phyloP scores from a whole-genome alignment of 768 basidiomycete genomes.

The Collybia sordida region DNA sequence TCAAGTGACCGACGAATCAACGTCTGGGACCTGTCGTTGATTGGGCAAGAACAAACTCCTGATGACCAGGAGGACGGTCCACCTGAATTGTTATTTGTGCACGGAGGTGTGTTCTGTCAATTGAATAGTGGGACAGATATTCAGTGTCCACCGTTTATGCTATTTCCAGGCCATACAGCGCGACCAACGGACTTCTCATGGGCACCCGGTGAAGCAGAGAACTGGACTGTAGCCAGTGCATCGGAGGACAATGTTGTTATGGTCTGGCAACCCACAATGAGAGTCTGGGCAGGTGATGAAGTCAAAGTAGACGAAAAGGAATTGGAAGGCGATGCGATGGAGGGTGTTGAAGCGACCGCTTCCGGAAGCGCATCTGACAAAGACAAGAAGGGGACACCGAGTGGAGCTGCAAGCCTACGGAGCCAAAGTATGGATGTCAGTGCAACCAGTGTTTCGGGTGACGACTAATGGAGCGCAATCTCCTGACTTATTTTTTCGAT shows the following conservation, averaged over 20 bases:
- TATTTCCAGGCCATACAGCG: constrained; percentile 72
- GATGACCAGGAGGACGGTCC: constrained; percentile 99
- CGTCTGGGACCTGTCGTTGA: constrained; percentile 90
- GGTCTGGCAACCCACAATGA: constrained; percentile 97
- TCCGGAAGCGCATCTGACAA: constrained; percentile 22
- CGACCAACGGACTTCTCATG: constrained; percentile 94
- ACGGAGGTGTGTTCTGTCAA: constrained; percentile 68
- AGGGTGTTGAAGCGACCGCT: constrained; percentile 58
- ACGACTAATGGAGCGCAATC: constrained; percentile 37
- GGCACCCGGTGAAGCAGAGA: constrained; percentile 81
- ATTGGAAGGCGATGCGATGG: constrained; percentile 78
- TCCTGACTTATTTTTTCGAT: background rate
- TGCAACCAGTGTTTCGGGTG: constrained; percentile 50
- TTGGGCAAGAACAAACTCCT: constrained; percentile 94
- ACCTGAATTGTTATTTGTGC: constrained; percentile 93
- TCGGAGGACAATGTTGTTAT: constrained; percentile 97
- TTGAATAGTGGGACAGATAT: background rate
- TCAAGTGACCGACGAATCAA: constrained; percentile 93
- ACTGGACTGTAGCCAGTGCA: constrained; percentile 84
- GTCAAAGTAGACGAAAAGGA: constrained; percentile 84
- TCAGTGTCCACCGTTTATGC: constrained; percentile 2
- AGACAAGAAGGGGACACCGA: constrained; percentile 37
- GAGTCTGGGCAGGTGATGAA: constrained; percentile 90
- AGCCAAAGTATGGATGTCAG: constrained; percentile 67
- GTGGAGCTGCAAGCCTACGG: constrained; percentile 40